These are phyloP conservation scores for Saccharum officinarum DNA, from an alignment of 176 grass and related monocot species.

Conservation along the genomic window DNA sequence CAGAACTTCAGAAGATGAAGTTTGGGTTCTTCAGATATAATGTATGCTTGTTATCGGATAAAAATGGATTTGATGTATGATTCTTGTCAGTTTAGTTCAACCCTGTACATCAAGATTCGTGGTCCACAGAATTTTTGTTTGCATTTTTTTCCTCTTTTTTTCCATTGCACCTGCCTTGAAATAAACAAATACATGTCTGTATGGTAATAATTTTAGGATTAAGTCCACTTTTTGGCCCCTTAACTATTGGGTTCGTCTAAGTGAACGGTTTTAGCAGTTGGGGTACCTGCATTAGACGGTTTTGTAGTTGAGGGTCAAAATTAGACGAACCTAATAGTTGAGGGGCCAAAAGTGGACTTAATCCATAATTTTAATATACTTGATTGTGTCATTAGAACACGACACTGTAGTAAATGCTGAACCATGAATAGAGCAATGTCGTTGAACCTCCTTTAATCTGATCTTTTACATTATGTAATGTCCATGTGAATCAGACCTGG, in stretches of 20 bases:
- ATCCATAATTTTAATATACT: not conserved
- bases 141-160: not conserved
- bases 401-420: not conserved
- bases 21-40: not conserved
- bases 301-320: no score
- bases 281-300: no score
- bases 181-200: not conserved
- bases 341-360: no score
- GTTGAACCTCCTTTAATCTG: not conserved
- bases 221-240: no score
- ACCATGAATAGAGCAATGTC: not conserved
- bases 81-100: conserved; percentile 19
- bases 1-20: not conserved
- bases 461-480: conserved; percentile 8
- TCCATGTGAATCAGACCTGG: conserved; percentile 63
- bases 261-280: no score
- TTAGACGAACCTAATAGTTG: no score
- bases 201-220: no score
- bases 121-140: not conserved
- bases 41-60: not conserved
- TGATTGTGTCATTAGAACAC: not conserved
- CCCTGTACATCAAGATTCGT: not conserved
- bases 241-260: no score
- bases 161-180: not conserved
- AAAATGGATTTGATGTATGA: not conserved